Evolutionary conservation across 2,329 filamentous ascomycete genomes (phyloP), one percentile per base, ranked within the genome.

Genomic region (Cercospora sp.): DNA sequence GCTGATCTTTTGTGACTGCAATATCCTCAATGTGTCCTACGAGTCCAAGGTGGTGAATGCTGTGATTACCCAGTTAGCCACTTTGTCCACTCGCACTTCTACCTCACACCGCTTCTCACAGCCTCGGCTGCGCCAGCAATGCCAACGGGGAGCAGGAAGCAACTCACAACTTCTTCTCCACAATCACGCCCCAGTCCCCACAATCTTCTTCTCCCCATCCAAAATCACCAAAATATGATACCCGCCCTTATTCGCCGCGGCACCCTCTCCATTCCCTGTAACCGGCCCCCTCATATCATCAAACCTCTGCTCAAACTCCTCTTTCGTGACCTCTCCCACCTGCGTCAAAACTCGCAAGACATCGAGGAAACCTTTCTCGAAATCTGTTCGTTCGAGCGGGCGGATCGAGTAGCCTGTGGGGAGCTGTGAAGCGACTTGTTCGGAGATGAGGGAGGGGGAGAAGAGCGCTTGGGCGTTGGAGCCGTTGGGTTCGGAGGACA

Each of bases 21-120:
- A 99, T 97, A 79, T 99, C 95, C 81, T 98, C 95, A 81, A 98
- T 97, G 81, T 98, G 95, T 12, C 94, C 95, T 28, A 97, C 94
- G 24, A 90, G 83, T 61, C 92, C 92, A 55, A 95, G 86, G 74
- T 87, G 88, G 80, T 94, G 92, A 74, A 95, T 94, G 79, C 79
- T 81, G 67, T 28, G 2, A 53, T n/a, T 8, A 0, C 4, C n/a
- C 5, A 30, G 21, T 59, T 13, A 49, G 53, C 10, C 53, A 2
- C 6, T 1, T 24, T 55, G 24, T 16, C 24, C 24, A 4, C 18
- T 21, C 18, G 18, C 18, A 21, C 18, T 21, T 21, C 18, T 21
- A 21, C 18, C 18, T 21, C 18, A 21, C 18, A 21, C 18, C 18
- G 18, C 18, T 21, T 21, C 18, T 21, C 18, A 21, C 18, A 21